Evolutionary conservation across 495 filamentous ascomycete species (phyloP), one percentile per base, ranked within the genome.

Genomic region (Letharia columbiana): DNA sequence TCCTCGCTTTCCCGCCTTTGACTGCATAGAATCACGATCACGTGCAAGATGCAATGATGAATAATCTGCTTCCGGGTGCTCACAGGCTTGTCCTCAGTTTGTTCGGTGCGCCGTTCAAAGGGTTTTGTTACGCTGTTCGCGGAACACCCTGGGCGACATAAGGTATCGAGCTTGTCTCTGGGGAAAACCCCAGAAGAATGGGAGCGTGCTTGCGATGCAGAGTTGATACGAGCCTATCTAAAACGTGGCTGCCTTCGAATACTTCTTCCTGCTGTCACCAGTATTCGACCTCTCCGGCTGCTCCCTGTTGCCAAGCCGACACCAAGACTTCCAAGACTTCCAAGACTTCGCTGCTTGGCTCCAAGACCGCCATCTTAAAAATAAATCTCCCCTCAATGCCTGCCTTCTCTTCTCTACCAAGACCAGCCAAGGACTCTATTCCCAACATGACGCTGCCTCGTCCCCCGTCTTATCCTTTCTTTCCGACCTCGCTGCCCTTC

Each of bases 291-390:
- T 20, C 20, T 18, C 44, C 20, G 18, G 15, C 23, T 31, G 49
- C 52, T 56, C 54, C 54, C 54, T 3, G 15, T 57, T 10, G 54
- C 33, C 33, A 57, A 47, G 44, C 44, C 39, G 54, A 28, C 45
- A 8, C 54, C 54, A 57, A 52, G 49, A 52, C 49, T 52, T 52
- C 31, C 49, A 47, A 47, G 44, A 47, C 44, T 47, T 47, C 44
- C 44, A 47, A 47, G 44, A 47, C 44, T 47, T 20, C 8, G 13
- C 52, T 56, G 52, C 52, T 56, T 56, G 31, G 52, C 52, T 56
- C 52, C 52, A 56, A 57, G 54, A 37, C 54, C 54, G 33, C 54
- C 33, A 20, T 37, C 54, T 57, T n/a, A 18, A 57, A 18, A 37
- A 28, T 28, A 28, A 37, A 12, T 18, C 33, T 10, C 54, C 31